Evolutionary conservation across 2,329 filamentous ascomycete species (phyloP).

Genomic region (Alternaria atra): DNA sequence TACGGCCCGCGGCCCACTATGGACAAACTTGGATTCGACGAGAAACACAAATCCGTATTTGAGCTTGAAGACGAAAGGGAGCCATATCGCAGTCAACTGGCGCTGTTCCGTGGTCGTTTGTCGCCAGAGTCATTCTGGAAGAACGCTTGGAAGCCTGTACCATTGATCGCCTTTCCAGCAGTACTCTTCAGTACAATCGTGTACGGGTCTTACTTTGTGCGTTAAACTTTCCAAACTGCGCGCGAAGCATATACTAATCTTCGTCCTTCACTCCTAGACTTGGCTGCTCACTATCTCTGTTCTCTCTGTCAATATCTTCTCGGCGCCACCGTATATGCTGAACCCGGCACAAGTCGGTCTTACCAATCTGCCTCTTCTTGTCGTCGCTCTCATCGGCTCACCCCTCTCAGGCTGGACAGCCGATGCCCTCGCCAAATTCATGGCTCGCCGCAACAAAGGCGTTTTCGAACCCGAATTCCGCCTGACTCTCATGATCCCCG

Average conservation of each 20-base stretch:
- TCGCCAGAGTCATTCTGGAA: constrained; percentile 46
- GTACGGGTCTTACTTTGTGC: constrained; percentile 79
- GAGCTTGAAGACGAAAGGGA: constrained; percentile 31
- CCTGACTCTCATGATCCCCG: constrained; percentile 46
- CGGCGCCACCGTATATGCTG: constrained; percentile 82
- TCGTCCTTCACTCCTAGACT: background rate
- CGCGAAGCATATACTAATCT: background rate
- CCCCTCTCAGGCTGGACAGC: constrained; percentile 74
- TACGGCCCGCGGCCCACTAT: constrained; percentile 29
- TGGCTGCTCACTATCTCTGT: constrained; percentile 94
- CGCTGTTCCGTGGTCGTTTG: constrained; percentile 42
- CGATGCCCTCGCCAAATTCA: constrained; percentile 73
- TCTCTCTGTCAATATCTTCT: constrained; percentile 85
- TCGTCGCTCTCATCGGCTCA: constrained; percentile 81
- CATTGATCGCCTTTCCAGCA: constrained; percentile 82
- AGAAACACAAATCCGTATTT: constrained; percentile 35
- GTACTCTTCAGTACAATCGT: constrained; percentile 83
- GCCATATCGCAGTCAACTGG: constrained; percentile 35
- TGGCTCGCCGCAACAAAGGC: constrained; percentile 80
- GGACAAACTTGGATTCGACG: constrained; percentile 30
- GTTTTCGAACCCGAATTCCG: constrained; percentile 94
- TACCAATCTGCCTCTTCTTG: constrained; percentile 76
- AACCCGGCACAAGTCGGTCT: constrained; percentile 84
- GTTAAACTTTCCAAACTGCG: background rate
- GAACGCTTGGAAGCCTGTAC: constrained; percentile 67